Base-by-base conservation (phyloP, 2,329 filamentous ascomycete species). In the Phyllosticta citrichinensis region DNA sequence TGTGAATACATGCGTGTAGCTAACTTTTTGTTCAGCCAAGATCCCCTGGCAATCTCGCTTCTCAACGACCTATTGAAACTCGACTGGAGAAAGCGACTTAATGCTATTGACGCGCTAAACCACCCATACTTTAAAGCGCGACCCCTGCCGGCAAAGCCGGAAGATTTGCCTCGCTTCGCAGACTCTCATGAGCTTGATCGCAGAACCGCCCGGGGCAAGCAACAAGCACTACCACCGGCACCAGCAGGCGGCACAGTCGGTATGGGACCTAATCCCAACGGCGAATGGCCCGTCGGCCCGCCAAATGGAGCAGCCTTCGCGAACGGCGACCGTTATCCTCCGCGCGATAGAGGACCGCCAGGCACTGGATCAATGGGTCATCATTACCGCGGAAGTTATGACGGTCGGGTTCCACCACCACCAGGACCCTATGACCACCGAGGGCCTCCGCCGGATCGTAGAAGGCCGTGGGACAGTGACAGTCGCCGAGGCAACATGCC, bases 111-210 rank as follows among this genome's bases (percentile, higher is more conserved):
- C 75, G 94, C 94, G 1, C 78, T 99, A 22, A 83, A 95, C 65
- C 94, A 99, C 69, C 86, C 90, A 0, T 99, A 97, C 74, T 97
- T 99, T 77, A 87, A 84, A 64, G 88, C 84, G 61, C 75, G 82
- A 1, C 94, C 94, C 3, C 79, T 88, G 4, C 94, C 94, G 9
- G 86, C 92, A 50, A 83, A 83, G 60, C 91, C 94, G 1, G 87
- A 88, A 65, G 91, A 97, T 57, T 82, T 99, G n/a, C 94, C 94
- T 2, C 83, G 79, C 17, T 97, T 96, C 69, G 90, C 96, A 70
- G 93, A 97, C 68, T 96, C 91, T 53, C 94, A 99, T 74, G 94
- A 99, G 74, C 80, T 97, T n/a, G 94, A 99, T 71, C 84, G 93
- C 57, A 85, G 91, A 71, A 95, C 93, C 74, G 93, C 91, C 67